Evolutionary conservation across 495 filamentous ascomycete genomes (phyloP), one percentile per base, ranked within the genome.

Genomic region (Penicillium roqueforti): DNA sequence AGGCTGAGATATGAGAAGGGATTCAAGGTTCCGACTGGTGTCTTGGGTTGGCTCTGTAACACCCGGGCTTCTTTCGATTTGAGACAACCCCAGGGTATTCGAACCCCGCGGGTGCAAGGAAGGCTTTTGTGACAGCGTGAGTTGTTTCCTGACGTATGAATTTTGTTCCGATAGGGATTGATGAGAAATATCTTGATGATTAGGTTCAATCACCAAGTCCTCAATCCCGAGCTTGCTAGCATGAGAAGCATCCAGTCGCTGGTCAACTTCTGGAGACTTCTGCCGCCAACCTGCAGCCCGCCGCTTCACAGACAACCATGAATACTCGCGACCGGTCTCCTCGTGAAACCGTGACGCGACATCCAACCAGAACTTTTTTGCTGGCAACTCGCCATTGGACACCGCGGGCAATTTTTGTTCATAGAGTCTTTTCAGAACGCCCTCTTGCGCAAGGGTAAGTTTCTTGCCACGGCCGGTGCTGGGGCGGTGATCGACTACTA

Each of bases 221-320:
- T 16, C 16, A 10, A 1, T 11, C 9, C 6, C 18, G 16, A 19
- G 14, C n/a, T 11, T 1, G 26, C 8, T 14, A 11, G 8, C 42
- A 4, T 6, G 13, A 25, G 40, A 16, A 6, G 10, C 16, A 45
- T 45, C 13, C 42, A 18, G 4, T 10, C 16, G 26, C 4, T 3
- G 14, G 8, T 45, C 25, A 19, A 11, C 4, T 31, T 19, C n/a
- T 11, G 3, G 4, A 13, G 42, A 20, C 26, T 13, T 19, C 8
- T 45, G 42, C 6, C 16, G 3, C 42, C 42, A 45, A 18, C 22
- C 14, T 6, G 23, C 42, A 18, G 42, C 42, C 26, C 42, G 25
- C 6, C 50, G 38, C 10, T 44, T 52, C 16, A 36, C 50, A 41
- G 50, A 52, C 22, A 43, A 19, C 50, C 50, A 52, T 2, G 50